Conservation (phyloP, 257 asterid species). For the Solanum rostratum region DNA sequence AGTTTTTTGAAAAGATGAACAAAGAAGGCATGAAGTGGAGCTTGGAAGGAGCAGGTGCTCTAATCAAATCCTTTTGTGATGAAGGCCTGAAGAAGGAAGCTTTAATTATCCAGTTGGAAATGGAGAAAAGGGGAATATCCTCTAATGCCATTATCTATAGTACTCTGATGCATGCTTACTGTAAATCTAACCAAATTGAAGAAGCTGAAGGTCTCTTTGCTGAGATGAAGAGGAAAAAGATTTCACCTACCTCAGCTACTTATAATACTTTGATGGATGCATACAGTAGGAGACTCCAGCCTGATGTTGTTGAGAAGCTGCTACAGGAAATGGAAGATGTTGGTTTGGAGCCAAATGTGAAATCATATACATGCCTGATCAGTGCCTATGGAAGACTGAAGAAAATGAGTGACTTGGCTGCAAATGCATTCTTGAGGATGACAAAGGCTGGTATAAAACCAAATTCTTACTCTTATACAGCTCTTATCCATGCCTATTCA, state of each 20-base stretch:
- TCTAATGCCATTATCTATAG: constrained; percentile 70
- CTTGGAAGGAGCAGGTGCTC: constrained; percentile 68
- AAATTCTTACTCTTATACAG: constrained; percentile 76
- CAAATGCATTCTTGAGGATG: constrained; percentile 82
- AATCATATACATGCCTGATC: constrained; percentile 76
- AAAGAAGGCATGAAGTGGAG: constrained; percentile 74
- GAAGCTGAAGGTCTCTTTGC: constrained; percentile 84
- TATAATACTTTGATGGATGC: constrained; percentile 84
- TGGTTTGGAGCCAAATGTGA: constrained; percentile 65
- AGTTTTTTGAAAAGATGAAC: constrained; percentile 57
- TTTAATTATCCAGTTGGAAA: constrained; percentile 70
- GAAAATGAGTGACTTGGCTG: constrained; percentile 83
- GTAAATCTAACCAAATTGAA: constrained; percentile 65
- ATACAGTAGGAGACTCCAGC: constrained; percentile 80
- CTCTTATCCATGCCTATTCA: constrained; percentile 82
- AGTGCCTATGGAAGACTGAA: constrained; percentile 84
- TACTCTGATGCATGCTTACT: constrained; percentile 75
- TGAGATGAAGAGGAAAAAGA: constrained; percentile 70
- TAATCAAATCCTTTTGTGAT: constrained; percentile 76
- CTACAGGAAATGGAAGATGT: constrained; percentile 61
- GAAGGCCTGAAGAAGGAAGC: constrained; percentile 88
- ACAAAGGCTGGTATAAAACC: constrained; percentile 72
- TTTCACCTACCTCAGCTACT: constrained; percentile 57
- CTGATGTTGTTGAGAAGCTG: constrained; percentile 71
- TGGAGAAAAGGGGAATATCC: constrained; percentile 66